phyloP scores from a whole-genome alignment of 805 yeast species.

The Clavispora vitiphila region DNA sequence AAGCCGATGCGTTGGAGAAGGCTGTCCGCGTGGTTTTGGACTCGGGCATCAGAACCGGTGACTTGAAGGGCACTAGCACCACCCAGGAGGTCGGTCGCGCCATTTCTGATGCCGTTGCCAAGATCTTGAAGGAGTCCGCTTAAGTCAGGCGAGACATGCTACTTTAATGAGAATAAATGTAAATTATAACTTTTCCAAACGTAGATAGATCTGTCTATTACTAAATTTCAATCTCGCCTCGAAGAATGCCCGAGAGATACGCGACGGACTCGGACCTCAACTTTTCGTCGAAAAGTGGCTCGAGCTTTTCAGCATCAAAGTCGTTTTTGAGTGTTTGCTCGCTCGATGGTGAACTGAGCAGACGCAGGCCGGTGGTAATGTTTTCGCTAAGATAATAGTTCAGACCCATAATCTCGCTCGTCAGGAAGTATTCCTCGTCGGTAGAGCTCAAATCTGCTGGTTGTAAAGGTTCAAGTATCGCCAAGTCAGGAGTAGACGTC shows the following conservation, averaged over 20 bases:
- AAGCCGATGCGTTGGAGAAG: constrained; percentile 81
- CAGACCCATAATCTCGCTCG: constrained; percentile 9
- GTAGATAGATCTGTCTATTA: too few relatives aligned
- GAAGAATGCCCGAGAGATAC: constrained; percentile 27
- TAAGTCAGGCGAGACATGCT: not conserved
- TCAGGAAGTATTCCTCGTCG: constrained; percentile 28
- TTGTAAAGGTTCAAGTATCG: not conserved
- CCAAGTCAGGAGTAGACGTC: not conserved
- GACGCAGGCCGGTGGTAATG: not conserved
- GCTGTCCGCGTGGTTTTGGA: constrained; percentile 86
- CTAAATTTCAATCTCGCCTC: constrained; percentile 18
- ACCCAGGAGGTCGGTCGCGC: constrained; percentile 96
- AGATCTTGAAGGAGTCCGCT: constrained; percentile 33
- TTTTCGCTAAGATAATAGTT: not conserved
- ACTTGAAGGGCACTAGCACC: constrained; percentile 76
- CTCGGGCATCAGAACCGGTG: constrained; percentile 84
- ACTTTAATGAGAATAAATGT: not conserved
- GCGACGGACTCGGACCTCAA: constrained; percentile 25
- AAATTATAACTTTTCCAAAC: too few relatives aligned
- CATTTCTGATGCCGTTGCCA: constrained; percentile 65
- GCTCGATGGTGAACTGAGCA: constrained; percentile 10
- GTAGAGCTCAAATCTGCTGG: constrained; percentile 14
- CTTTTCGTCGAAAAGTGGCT: not conserved
- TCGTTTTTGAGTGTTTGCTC: constrained; percentile 14
- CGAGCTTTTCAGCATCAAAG: not conserved